A percentile compares a stretch with the other conserved stretches of the same genome.
These are phyloP conservation scores for Hyaloscypha bicolor DNA, from an alignment of 495 filamentous ascomycete genomes.

Conservation along the genomic window DNA sequence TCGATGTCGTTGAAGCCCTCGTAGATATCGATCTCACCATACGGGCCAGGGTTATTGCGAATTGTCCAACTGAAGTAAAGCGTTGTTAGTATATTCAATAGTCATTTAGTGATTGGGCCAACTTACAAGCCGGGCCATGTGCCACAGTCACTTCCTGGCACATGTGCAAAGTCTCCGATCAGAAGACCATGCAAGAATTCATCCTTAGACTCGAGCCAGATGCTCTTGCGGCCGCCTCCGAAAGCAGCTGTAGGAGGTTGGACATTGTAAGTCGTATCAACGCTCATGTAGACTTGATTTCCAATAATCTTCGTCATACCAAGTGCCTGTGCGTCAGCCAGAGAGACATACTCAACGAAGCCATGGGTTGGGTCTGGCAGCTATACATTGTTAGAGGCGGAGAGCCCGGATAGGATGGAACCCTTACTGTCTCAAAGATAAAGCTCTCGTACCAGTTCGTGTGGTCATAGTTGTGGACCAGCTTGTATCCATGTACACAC, in stretches of 20 bases:
- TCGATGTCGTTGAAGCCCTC: slow-evolving; percentile 74
- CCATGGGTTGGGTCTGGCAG: slow-evolving; percentile 58
- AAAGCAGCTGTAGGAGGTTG: slow-evolving; percentile 23
- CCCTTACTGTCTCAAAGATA: slow-evolving; percentile 32
- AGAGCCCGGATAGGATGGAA: background rate
- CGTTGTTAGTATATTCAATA: background rate
- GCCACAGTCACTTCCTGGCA: slow-evolving; percentile 70
- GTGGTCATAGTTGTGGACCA: slow-evolving; percentile 16
- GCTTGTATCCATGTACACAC: background rate
- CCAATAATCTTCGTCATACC: slow-evolving; percentile 53
- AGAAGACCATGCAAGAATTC: slow-evolving; percentile 68
- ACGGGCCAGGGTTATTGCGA: slow-evolving; percentile 54
- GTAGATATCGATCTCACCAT: slow-evolving; percentile 89
- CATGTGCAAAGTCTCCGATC: slow-evolving; percentile 72
- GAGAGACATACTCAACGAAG: slow-evolving; percentile 59
- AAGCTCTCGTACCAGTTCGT: slow-evolving; percentile 28
- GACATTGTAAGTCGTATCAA: slow-evolving; percentile 48
- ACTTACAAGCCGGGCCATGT: slow-evolving; percentile 42
- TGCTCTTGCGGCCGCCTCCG: slow-evolving; percentile 59
- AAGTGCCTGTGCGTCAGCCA: slow-evolving; percentile 46
- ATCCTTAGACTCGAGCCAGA: slow-evolving; percentile 68
- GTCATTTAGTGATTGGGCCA: background rate
- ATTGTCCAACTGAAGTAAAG: slow-evolving; percentile 18
- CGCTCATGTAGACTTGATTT: slow-evolving; percentile 52
- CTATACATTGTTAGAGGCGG: slow-evolving; percentile 18